Percentiles rank a stretch among this genome's conserved stretches.
phyloP scores from a whole-genome alignment of 1,139 yeast genomes.

The Arxiozyma slooffiae region DNA sequence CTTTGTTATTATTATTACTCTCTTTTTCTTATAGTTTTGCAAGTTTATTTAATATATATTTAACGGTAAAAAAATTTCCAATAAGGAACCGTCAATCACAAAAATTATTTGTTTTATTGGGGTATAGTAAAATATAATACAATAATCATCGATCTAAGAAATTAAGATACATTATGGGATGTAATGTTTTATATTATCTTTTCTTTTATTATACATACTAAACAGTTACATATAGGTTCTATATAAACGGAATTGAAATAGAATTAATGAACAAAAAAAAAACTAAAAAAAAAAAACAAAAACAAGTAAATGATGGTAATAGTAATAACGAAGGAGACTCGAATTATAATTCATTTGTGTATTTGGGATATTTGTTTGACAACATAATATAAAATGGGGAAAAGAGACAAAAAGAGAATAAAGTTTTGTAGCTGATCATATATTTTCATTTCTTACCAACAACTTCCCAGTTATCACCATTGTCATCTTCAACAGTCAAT shows the following conservation, averaged over 20 bases:
- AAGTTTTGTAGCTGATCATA: too few relatives aligned
- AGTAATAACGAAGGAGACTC: not conserved
- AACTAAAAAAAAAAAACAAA: too few relatives aligned
- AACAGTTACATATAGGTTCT: constrained; percentile 2
- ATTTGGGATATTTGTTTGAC: not conserved
- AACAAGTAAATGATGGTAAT: not conserved
- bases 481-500: constrained; percentile 23
- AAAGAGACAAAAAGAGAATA: not conserved
- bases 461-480: constrained; percentile 53
- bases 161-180: too few relatives aligned
- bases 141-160: not conserved
- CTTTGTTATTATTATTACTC: too few relatives aligned
- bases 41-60: too few relatives aligned
- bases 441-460: constrained; percentile 40
- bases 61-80: too few relatives aligned
- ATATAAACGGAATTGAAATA: not conserved
- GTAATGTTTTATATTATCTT: not conserved
- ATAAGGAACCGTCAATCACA: too few relatives aligned
- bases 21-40: not conserved
- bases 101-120: too few relatives aligned
- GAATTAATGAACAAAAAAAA: too few relatives aligned
- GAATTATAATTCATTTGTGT: not conserved
- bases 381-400: not conserved
- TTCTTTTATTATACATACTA: not conserved
- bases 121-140: too few relatives aligned